These are phyloP conservation scores for Scleroderma bovista DNA, from an alignment of 768 basidiomycete species.

Conservation along the genomic window DNA sequence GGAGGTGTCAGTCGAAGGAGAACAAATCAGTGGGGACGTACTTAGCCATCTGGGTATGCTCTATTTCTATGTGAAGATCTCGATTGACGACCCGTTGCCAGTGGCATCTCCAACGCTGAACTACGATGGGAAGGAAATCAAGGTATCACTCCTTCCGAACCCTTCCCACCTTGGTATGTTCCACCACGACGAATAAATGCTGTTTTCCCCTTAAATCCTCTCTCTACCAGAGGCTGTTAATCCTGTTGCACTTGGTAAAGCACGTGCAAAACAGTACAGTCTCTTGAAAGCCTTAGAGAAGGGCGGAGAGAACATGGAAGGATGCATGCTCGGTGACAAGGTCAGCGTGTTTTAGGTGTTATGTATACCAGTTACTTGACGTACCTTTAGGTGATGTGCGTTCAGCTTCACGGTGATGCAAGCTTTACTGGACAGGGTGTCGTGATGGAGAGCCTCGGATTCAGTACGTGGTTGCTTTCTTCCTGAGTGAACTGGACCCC, in stretches of 20 bases:
- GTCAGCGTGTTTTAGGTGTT: conserved; percentile 1
- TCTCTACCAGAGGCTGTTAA: conserved; percentile 67
- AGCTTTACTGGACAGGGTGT: conserved; percentile 90
- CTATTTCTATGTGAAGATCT: neutral
- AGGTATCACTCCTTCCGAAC: conserved; percentile 75
- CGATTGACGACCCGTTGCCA: conserved; percentile 15
- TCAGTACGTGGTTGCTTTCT: conserved; percentile 47
- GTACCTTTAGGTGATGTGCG: conserved; percentile 76
- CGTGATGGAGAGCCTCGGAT: conserved; percentile 80
- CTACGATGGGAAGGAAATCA: conserved; percentile 48
- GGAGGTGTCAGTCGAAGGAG: conserved; percentile 55
- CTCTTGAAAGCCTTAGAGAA: conserved; percentile 61
- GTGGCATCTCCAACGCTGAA: conserved; percentile 60
- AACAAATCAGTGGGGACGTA: conserved; percentile 76
- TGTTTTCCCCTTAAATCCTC: conserved; percentile 3
- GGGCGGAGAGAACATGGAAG: conserved; percentile 13
- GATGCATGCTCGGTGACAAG: conserved; percentile 29
- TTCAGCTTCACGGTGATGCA: conserved; percentile 89
- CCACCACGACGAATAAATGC: conserved; percentile 5
- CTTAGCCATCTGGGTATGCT: conserved; percentile 71
- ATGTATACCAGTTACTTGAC: neutral
- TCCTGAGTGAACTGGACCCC: neutral
- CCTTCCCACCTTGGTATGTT: conserved; percentile 66
- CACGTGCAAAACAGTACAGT: conserved; percentile 85
- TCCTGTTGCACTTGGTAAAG: conserved; percentile 84